phyloP scores from a whole-genome alignment of 192 early-diverging fungal species.

The Rhizophagus prolifer region DNA sequence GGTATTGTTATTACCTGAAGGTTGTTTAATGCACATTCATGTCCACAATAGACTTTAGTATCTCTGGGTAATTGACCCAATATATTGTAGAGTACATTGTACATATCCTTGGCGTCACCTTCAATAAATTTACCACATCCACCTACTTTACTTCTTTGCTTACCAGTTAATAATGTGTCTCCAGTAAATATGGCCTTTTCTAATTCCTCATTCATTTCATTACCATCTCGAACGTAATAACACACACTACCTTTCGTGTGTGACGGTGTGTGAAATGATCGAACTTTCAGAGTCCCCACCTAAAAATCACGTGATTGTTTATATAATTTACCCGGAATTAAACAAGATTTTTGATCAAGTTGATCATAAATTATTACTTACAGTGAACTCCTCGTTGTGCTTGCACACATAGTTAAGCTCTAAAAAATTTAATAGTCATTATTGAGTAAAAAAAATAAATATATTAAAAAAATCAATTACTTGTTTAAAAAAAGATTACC shows the following conservation, averaged over 20 bases:
- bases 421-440: not conserved
- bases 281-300: slow-evolving; percentile 73
- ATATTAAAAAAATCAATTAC: not conserved
- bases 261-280: slow-evolving; percentile 76
- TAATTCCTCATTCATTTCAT: slow-evolving; percentile 38
- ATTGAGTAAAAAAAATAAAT: not conserved
- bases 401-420: slow-evolving; percentile 70
- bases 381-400: slow-evolving; percentile 70
- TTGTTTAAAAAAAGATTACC: slow-evolving; percentile 26
- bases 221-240: slow-evolving; percentile 74
- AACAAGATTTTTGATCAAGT: not conserved
- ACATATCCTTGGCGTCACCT: slow-evolving; percentile 60
- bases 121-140: slow-evolving; percentile 60
- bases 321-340: no score
- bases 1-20: slow-evolving; percentile 37
- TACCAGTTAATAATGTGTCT: slow-evolving; percentile 54
- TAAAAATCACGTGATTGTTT: slow-evolving; percentile 1
- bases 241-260: slow-evolving; percentile 90
- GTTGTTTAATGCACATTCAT: slow-evolving; percentile 57
- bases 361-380: not conserved
- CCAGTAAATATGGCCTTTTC: slow-evolving; percentile 49
- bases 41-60: slow-evolving; percentile 63
- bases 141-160: slow-evolving; percentile 23
- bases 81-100: slow-evolving; percentile 55
- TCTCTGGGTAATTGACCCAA: slow-evolving; percentile 56